Conservation (phyloP, 208 protist genomes). For the Leishmania tarentolae region DNA sequence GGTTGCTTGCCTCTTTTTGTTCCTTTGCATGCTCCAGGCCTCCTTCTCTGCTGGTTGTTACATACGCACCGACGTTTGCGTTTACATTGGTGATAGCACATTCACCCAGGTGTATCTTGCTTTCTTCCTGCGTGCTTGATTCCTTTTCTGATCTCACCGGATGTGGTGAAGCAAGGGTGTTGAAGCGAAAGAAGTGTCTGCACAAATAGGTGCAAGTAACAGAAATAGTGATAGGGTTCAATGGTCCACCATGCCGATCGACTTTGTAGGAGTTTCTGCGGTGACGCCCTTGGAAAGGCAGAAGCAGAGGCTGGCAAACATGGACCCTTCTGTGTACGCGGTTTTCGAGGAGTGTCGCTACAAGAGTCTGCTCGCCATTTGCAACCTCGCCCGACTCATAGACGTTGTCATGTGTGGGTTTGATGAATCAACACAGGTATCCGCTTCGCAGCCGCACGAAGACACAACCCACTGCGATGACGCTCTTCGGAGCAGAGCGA, state of each 20-base stretch:
- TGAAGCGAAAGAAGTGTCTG: neutral
- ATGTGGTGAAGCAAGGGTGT: neutral
- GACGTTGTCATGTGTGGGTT: conserved; percentile 14
- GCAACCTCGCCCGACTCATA: conserved; percentile 5
- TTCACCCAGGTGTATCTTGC: neutral
- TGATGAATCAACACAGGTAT: conserved; percentile 8
- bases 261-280: neutral
- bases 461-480: neutral
- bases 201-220: neutral
- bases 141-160: neutral
- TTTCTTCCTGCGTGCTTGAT: neutral
- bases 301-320: neutral
- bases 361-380: conserved; percentile 8
- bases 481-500: neutral
- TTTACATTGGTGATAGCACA: neutral
- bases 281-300: neutral
- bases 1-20: neutral
- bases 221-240: neutral
- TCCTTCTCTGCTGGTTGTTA: neutral
- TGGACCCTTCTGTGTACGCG: conserved; percentile 14
- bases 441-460: neutral
- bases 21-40: too few species aligned
- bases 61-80: neutral
- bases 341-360: conserved; percentile 26
- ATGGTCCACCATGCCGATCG: neutral